Evolutionary conservation across 2,329 filamentous ascomycete genomes (phyloP).

Genomic region (Reticulascus tulasneorum): DNA sequence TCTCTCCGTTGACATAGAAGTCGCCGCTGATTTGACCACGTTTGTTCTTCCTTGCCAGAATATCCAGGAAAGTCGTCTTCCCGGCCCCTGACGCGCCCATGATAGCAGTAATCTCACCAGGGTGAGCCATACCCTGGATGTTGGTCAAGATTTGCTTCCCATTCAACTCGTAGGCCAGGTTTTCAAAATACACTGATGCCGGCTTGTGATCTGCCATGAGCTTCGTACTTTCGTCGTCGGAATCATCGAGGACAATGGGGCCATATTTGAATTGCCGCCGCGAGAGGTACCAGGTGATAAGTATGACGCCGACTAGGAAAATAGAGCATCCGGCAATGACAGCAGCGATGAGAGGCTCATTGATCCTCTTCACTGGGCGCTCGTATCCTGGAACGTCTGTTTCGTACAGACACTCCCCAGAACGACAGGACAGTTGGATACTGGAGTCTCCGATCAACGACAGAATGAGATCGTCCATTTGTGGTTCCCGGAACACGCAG

Average conservation of each 20-base stretch:
- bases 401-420: slow-evolving; percentile 89
- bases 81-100: slow-evolving; percentile 98
- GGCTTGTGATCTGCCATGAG: slow-evolving; percentile 89
- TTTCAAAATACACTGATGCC: slow-evolving; percentile 80
- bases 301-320: slow-evolving; percentile 82
- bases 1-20: slow-evolving; percentile 92
- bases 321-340: slow-evolving; percentile 84
- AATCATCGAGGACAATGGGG: slow-evolving; percentile 79
- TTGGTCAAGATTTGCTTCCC: slow-evolving; percentile 79
- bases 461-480: slow-evolving; percentile 87
- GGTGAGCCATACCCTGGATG: slow-evolving; percentile 82
- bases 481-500: slow-evolving; percentile 85
- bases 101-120: slow-evolving; percentile 93
- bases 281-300: slow-evolving; percentile 83
- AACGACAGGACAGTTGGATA: slow-evolving; percentile 75
- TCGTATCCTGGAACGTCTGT: slow-evolving; percentile 91
- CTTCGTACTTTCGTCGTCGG: slow-evolving; percentile 80
- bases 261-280: slow-evolving; percentile 68
- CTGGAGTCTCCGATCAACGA: slow-evolving; percentile 87
- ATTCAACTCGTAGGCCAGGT: slow-evolving; percentile 82
- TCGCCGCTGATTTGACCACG: slow-evolving; percentile 73
- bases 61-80: slow-evolving; percentile 96
- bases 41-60: slow-evolving; percentile 95
- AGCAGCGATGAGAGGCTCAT: slow-evolving; percentile 90
- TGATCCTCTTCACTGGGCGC: slow-evolving; percentile 87